These are phyloP conservation scores for Pseudophaeomoniella oleicola DNA, from an alignment of 2,329 filamentous ascomycete species.

Conservation along the genomic window DNA sequence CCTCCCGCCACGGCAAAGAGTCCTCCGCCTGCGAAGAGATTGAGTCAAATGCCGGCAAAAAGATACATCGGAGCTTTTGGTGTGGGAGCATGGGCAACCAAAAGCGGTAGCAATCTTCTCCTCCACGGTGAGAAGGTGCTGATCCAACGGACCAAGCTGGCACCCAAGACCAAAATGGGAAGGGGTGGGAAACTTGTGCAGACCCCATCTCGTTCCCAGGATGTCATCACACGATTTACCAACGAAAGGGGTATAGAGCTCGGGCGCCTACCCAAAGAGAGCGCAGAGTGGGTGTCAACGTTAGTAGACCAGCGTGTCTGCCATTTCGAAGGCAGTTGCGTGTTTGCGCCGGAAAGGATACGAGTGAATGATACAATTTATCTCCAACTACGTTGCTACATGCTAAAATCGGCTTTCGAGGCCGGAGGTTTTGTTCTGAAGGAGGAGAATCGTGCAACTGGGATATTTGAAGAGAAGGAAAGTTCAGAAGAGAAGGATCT, in stretches of 20 bases:
- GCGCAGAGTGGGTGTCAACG: conserved; percentile 80
- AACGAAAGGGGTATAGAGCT: conserved; percentile 67
- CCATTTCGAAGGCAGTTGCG: conserved; percentile 71
- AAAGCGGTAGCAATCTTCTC: conserved; percentile 60
- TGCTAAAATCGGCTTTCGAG: conserved; percentile 63
- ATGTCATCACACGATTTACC: conserved; percentile 85
- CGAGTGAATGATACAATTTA: conserved; percentile 91
- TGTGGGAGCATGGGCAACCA: conserved; percentile 80
- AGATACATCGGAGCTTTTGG: conserved; percentile 88
- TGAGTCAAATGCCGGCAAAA: conserved; percentile 35
- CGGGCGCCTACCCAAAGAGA: conserved; percentile 73
- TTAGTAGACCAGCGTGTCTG: conserved; percentile 84
- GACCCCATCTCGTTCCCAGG: conserved; percentile 39
- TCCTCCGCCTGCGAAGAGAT: neutral
- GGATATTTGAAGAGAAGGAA: conserved; percentile 72
- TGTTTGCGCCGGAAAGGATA: conserved; percentile 73
- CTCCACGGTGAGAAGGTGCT: conserved; percentile 69
- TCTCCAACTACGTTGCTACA: conserved; percentile 65
- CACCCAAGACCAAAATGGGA: conserved; percentile 37
- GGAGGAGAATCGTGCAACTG: conserved; percentile 55
- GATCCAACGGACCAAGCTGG: conserved; percentile 74
- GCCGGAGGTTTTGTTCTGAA: conserved; percentile 45
- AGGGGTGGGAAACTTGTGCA: conserved; percentile 27
- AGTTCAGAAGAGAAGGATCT: conserved; percentile 72
- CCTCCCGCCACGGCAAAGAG: neutral